Conservation (phyloP, 2,329 filamentous ascomycete species). For the Microdochium trichocladiopsis region DNA sequence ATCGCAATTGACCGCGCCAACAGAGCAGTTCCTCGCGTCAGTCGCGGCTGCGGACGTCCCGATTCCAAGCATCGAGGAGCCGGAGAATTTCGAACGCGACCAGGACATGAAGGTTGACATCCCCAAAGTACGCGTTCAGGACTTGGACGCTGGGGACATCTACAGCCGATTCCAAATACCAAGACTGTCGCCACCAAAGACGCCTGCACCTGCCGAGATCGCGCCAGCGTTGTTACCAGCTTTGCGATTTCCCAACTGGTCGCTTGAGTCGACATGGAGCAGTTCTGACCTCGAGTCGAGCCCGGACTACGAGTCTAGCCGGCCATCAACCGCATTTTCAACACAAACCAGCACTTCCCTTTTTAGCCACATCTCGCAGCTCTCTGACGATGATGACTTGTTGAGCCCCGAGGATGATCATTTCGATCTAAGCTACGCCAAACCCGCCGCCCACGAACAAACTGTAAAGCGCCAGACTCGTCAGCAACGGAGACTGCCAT, state of each 20-base stretch:
- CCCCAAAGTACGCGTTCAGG: slow-evolving; percentile 25
- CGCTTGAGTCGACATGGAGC: slow-evolving; percentile 48
- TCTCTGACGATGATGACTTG: slow-evolving; percentile 49
- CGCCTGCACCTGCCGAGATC: slow-evolving; percentile 37
- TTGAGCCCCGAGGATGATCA: slow-evolving; percentile 41
- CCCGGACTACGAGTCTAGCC: slow-evolving; percentile 51
- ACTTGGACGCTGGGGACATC: slow-evolving; percentile 19
- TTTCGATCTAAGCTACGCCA: slow-evolving; percentile 18
- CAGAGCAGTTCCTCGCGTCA: slow-evolving; percentile 59
- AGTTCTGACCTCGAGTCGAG: slow-evolving; percentile 46
- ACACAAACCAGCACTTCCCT: slow-evolving; percentile 51
- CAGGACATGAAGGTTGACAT: slow-evolving; percentile 34
- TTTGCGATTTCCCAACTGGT: slow-evolving; percentile 50
- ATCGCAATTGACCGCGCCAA: slow-evolving; percentile 48
- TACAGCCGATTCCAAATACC: slow-evolving; percentile 27
- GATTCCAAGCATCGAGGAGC: slow-evolving; percentile 57
- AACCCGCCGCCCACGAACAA: background rate
- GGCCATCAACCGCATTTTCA: slow-evolving; percentile 52
- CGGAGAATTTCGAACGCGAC: slow-evolving; percentile 30
- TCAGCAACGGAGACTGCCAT: slow-evolving; percentile 19
- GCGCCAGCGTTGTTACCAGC: slow-evolving; percentile 22
- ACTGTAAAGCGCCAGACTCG: background rate
- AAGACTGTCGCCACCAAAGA: slow-evolving; percentile 50
- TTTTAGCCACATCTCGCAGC: slow-evolving; percentile 48
- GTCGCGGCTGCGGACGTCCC: slow-evolving; percentile 59